Conservation (phyloP, 2,329 filamentous ascomycete species). For the Claviceps sp. region DNA sequence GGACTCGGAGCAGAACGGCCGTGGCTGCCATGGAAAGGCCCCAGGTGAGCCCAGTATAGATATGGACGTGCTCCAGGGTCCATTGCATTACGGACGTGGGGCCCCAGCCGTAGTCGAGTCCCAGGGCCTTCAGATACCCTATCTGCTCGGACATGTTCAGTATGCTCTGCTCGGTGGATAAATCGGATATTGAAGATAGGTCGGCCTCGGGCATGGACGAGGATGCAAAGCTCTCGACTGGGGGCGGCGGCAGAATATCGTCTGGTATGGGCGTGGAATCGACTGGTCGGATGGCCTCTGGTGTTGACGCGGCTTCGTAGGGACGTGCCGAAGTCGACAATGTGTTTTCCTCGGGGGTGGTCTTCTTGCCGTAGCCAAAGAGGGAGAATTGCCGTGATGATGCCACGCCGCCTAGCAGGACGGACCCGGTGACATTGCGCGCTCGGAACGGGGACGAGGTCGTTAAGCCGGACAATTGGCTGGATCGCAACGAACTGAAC, state of each 20-base stretch:
- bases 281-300: slow-evolving; percentile 5
- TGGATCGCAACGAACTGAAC: slow-evolving; percentile 17
- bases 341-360: slow-evolving; percentile 6
- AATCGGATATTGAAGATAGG: slow-evolving; percentile 19
- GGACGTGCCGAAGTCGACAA: slow-evolving; percentile 6
- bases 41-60: slow-evolving; percentile 68
- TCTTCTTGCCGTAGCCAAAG: slow-evolving; percentile 21
- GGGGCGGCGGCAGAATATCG: slow-evolving; percentile 7
- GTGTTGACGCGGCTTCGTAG: slow-evolving; percentile 8
- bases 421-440: slow-evolving; percentile 12
- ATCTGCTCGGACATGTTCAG: slow-evolving; percentile 57
- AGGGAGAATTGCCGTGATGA: slow-evolving; percentile 20
- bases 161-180: slow-evolving; percentile 28
- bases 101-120: slow-evolving; percentile 79
- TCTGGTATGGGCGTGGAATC: slow-evolving; percentile 7
- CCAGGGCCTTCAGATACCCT: slow-evolving; percentile 71
- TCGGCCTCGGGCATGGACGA: slow-evolving; percentile 18
- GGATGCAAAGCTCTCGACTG: slow-evolving; percentile 9
- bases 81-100: slow-evolving; percentile 62
- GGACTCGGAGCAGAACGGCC: slow-evolving; percentile 49
- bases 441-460: slow-evolving; percentile 12
- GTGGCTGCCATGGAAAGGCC: slow-evolving; percentile 58
- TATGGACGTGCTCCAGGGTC: slow-evolving; percentile 68
- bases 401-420: slow-evolving; percentile 18
- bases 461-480: slow-evolving; percentile 9